Percentiles rank a stretch among this genome's conserved stretches.
Conservation (phyloP, 371 early-diverging fungal genomes). For the Racocetra persica region DNA sequence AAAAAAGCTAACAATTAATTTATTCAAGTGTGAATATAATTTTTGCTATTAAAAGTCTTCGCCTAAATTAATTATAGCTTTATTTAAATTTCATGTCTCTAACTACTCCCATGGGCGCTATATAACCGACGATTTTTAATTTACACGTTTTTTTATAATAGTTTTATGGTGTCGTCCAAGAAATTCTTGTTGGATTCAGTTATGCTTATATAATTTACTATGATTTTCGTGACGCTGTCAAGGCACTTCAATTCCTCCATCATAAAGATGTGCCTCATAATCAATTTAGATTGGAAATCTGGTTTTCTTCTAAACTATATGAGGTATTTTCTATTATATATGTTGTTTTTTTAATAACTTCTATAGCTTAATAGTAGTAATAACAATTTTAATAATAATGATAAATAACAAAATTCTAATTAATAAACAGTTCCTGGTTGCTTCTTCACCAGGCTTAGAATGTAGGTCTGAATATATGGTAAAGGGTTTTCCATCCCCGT, state of each 20-base stretch:
- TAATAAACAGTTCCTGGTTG: conserved; percentile 7
- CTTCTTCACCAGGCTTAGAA: not conserved
- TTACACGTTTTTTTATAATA: not conserved
- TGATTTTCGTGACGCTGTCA: conserved; percentile 36
- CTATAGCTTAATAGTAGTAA: too few relatives aligned
- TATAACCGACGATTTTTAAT: not conserved
- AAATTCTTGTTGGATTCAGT: conserved; percentile 13
- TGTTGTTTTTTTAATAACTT: too few relatives aligned
- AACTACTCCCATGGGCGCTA: too few relatives aligned
- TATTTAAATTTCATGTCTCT: too few relatives aligned
- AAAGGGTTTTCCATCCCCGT: not conserved
- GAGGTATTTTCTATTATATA: too few relatives aligned
- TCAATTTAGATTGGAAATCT: not conserved
- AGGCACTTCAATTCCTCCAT: not conserved
- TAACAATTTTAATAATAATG: too few relatives aligned
- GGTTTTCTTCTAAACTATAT: conserved; percentile 3
- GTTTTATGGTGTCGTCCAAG: conserved; percentile 23
- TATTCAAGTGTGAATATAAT: too few relatives aligned
- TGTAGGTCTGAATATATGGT: too few relatives aligned
- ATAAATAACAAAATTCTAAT: conserved; percentile 46
- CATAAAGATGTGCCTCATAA: conserved; percentile 10
- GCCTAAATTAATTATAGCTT: too few relatives aligned
- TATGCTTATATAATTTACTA: conserved; percentile 22
- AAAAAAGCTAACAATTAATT: too few relatives aligned
- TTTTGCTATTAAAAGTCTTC: too few relatives aligned